Conservation (phyloP, 1,284 basidiomycete species). For the Puccinia polysora region DNA sequence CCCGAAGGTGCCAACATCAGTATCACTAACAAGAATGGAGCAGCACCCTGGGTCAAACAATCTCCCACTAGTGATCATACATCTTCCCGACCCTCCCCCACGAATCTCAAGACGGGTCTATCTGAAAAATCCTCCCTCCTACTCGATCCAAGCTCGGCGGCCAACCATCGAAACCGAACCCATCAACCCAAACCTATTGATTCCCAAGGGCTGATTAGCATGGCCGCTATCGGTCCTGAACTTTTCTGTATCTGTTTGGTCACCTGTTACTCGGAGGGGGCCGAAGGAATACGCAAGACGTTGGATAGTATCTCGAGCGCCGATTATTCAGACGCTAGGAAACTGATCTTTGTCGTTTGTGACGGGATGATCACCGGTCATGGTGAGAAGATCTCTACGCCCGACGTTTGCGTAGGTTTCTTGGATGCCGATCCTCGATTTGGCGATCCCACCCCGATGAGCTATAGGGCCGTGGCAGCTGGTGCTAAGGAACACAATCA, state of each 20-base stretch:
- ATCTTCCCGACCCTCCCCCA: no score
- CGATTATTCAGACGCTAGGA: slow-evolving; percentile 82
- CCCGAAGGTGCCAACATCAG: slow-evolving; percentile 89
- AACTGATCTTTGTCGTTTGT: slow-evolving; percentile 88
- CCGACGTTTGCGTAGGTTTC: slow-evolving; percentile 89
- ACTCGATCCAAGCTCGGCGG: background rate
- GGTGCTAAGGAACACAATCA: slow-evolving; percentile 86
- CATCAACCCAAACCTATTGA: slow-evolving; percentile 44
- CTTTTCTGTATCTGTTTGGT: slow-evolving; percentile 91
- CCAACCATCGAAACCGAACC: slow-evolving; percentile 17
- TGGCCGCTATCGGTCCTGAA: slow-evolving; percentile 85
- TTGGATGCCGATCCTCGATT: slow-evolving; percentile 91
- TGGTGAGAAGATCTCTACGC: slow-evolving; percentile 89
- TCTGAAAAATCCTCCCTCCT: slow-evolving; percentile 32
- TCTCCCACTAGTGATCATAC: slow-evolving; percentile 41
- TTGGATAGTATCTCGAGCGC: slow-evolving; percentile 87
- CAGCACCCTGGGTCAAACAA: slow-evolving; percentile 94
- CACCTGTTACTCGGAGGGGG: slow-evolving; percentile 96
- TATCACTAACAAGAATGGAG: slow-evolving; percentile 77
- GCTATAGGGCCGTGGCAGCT: slow-evolving; percentile 80
- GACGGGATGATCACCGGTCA: slow-evolving; percentile 99
- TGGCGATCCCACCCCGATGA: slow-evolving; percentile 93
- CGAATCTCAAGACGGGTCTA: no score
- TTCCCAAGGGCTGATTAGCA: slow-evolving; percentile 61
- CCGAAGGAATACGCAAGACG: slow-evolving; percentile 83